Conservation (phyloP, 257 asterid species). For the Scutellaria baicalensis region DNA sequence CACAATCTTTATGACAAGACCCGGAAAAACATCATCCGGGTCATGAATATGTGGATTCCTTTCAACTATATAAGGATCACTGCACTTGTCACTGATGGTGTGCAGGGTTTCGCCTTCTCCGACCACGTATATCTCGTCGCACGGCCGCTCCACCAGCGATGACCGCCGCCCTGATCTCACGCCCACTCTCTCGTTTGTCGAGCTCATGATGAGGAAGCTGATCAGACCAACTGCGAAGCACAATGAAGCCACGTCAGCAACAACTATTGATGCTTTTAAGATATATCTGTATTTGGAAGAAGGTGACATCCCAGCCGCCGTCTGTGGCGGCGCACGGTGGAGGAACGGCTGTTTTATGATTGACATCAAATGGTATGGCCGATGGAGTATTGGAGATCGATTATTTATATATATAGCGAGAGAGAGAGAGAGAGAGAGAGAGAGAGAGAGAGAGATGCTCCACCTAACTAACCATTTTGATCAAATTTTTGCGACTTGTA, state of each 20-base stretch:
- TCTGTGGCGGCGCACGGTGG: background rate
- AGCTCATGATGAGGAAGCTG: slow-evolving; percentile 9
- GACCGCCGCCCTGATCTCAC: background rate
- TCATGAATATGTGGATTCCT: slow-evolving; percentile 33
- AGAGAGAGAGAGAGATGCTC: background rate
- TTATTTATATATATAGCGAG: background rate
- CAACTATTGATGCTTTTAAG: slow-evolving; percentile 2
- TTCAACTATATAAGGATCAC: slow-evolving; percentile 27
- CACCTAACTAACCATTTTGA: background rate
- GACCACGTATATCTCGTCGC: slow-evolving; percentile 29
- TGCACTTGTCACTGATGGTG: slow-evolving; percentile 25
- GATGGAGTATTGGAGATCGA: background rate
- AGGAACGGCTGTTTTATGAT: background rate
- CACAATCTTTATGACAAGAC: slow-evolving; percentile 28
- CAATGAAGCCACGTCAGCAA: background rate
- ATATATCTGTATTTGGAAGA: slow-evolving; percentile 1
- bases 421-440: background rate
- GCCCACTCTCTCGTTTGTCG: background rate
- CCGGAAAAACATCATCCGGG: slow-evolving; percentile 33
- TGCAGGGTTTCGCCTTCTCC: slow-evolving; percentile 33
- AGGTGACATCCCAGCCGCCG: background rate
- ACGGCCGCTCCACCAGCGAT: slow-evolving; percentile 16
- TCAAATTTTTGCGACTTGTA: too few relatives aligned
- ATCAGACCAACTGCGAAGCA: background rate
- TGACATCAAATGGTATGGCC: background rate